Evolutionary conservation across 2,329 filamentous ascomycete genomes (phyloP).

Genomic region (Ceratocystis destructans): DNA sequence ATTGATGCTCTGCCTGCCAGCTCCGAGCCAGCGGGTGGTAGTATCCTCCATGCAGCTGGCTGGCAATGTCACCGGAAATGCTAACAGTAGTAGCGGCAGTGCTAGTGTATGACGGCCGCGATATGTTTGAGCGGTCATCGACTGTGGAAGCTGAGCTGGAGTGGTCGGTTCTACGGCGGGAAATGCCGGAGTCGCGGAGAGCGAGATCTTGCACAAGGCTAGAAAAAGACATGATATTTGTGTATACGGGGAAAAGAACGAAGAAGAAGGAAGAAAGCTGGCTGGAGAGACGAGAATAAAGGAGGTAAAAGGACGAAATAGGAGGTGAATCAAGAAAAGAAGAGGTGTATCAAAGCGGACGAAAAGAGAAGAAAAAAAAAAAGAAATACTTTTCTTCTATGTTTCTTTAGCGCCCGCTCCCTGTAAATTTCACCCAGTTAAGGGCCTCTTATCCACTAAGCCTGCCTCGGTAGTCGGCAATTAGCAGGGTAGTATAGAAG

Average conservation of each 20-base stretch:
- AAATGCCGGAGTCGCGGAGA: conserved; percentile 38
- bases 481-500: not conserved
- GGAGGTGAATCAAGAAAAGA: not conserved
- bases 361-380: not conserved
- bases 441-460: not conserved
- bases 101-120: conserved; percentile 48
- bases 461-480: not conserved
- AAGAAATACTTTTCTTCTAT: not conserved
- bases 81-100: conserved; percentile 54
- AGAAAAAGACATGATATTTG: conserved; percentile 47
- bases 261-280: not conserved
- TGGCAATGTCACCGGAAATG: conserved; percentile 63
- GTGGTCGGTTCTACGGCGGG: conserved; percentile 34
- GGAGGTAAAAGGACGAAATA: not conserved
- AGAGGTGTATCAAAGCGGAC: not conserved
- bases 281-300: not conserved
- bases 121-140: conserved; percentile 49
- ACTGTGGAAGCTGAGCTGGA: conserved; percentile 40
- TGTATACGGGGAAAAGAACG: not conserved
- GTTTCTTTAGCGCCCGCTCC: not conserved
- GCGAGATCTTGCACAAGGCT: conserved; percentile 52
- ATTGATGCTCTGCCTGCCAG: conserved; percentile 73
- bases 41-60: conserved; percentile 72
- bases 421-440: not conserved
- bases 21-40: conserved; percentile 63